phyloP scores from a whole-genome alignment of 805 yeast species.

The Wickerhamomyces bovis region DNA sequence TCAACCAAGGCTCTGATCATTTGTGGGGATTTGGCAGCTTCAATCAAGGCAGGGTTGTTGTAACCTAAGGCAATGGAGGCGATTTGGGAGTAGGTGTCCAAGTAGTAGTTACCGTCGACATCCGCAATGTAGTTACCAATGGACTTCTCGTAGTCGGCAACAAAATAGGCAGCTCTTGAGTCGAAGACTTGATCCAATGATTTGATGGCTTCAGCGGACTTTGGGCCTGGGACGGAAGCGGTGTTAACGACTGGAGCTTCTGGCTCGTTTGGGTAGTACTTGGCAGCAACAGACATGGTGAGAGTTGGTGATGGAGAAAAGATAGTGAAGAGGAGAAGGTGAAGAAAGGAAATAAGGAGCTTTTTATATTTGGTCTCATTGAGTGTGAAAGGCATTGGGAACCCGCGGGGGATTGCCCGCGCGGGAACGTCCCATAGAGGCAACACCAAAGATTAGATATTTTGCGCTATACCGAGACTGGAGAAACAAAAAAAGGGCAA shows the following conservation, averaged over 20 bases:
- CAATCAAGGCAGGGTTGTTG: constrained; percentile 71
- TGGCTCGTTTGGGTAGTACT: constrained; percentile 80
- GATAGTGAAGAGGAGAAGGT: background rate
- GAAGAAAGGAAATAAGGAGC: background rate
- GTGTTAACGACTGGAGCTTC: constrained; percentile 55
- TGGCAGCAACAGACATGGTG: constrained; percentile 38
- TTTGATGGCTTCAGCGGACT: constrained; percentile 44
- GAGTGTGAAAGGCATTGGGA: background rate
- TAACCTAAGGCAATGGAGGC: constrained; percentile 83
- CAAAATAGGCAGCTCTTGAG: constrained; percentile 64
- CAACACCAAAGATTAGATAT: background rate
- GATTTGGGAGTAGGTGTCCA: constrained; percentile 79
- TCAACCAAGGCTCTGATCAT: constrained; percentile 70
- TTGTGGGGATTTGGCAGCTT: constrained; percentile 62
- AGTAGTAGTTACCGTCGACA: constrained; percentile 67
- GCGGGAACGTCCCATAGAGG: background rate
- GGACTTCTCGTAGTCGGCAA: constrained; percentile 72
- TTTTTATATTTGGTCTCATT: background rate
- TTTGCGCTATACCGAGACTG: too few relatives aligned
- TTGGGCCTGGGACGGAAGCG: constrained; percentile 72
- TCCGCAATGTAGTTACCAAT: constrained; percentile 76
- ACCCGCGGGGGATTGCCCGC: background rate
- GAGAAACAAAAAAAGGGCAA: too few relatives aligned
- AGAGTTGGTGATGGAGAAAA: background rate
- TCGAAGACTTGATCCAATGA: constrained; percentile 61